Conservation (phyloP, 768 basidiomycete species). For the Myochromella boudieri region DNA sequence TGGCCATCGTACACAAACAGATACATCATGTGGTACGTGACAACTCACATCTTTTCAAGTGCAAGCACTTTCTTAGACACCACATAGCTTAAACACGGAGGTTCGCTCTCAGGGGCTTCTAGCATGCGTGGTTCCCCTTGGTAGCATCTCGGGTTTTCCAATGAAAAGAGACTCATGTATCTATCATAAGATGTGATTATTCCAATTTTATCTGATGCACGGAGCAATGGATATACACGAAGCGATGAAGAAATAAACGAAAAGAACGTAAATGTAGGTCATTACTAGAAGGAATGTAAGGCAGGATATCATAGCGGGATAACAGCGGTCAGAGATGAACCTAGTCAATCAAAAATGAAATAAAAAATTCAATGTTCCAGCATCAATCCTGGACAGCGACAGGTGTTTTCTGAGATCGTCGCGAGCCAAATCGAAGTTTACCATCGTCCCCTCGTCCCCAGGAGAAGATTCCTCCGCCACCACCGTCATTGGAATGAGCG, state of each 20-base stretch:
- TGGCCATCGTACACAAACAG: constrained; percentile 50
- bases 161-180: too few species aligned
- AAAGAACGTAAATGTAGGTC: constrained; percentile 29
- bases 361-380: constrained; percentile 11
- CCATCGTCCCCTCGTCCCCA: constrained; percentile 64
- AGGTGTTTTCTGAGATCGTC: constrained; percentile 54
- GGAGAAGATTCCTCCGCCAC: constrained; percentile 59
- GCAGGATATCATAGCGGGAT: constrained; percentile 18
- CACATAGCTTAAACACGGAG: constrained; percentile 40
- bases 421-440: constrained; percentile 74
- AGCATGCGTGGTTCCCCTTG: constrained; percentile 42
- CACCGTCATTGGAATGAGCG: constrained; percentile 64
- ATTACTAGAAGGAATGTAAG: constrained; percentile 30
- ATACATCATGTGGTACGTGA: constrained; percentile 45
- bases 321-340: constrained; percentile 20
- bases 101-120: constrained; percentile 35
- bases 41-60: background rate
- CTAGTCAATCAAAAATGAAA: constrained; percentile 20
- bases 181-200: too few species aligned
- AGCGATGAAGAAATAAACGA: constrained; percentile 19
- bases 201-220: too few species aligned
- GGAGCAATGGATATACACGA: constrained; percentile 26
- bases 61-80: constrained; percentile 1
- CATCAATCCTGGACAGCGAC: constrained; percentile 27
- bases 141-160: constrained; percentile 28